Base-by-base conservation (phyloP, 306 rosid genomes). In the Malus fusca region DNA sequence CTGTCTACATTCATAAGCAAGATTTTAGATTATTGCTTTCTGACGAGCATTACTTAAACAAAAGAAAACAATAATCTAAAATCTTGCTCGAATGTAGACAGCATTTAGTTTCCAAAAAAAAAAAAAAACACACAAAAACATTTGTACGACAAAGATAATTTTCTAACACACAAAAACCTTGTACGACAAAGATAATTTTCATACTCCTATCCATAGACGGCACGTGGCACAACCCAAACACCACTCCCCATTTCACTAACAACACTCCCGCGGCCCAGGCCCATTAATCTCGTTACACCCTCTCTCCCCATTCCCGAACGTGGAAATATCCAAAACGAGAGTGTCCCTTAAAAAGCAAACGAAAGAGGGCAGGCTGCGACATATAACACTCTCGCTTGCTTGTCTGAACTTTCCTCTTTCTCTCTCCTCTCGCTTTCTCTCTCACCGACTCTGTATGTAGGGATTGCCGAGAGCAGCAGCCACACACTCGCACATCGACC, bases 381-480 rank as follows among this genome's bases (percentile, higher is more conserved):
- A 18, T 59, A 65, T 75, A 46, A 72, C 71, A 76, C 72, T 43
- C 78, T 72, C 62, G 65, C 78, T 66, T 28, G 51, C 78, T 19
- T 71, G 78, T 76, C 80, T 63, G 4, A 23, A 75, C 83, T 80
- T 35, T 74, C 76, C 84, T 48, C 80, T 74, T 9, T 70, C 72
- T 31, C 66, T 65, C 62, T 42, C 21, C 72, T 22, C 60, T 65
- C 84, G 35, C 77, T 74, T 10, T 70, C 72, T 31, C 66, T 65
- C 62, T 42, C 21, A 2, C 66, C 48, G 62, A 56, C 53, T 66
- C 37, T 77, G 75, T 81, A 26, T 55, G 77, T 71, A 81, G 84
- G 78, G 81, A 75, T 77, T 77, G 58, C 81, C 25, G 42, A 40
- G 66, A 80, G 73, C 74, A 67, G 71, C 84, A 79, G 78, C 83